phyloP scores from a whole-genome alignment of 257 asterid species.

The Solanum virginianum region DNA sequence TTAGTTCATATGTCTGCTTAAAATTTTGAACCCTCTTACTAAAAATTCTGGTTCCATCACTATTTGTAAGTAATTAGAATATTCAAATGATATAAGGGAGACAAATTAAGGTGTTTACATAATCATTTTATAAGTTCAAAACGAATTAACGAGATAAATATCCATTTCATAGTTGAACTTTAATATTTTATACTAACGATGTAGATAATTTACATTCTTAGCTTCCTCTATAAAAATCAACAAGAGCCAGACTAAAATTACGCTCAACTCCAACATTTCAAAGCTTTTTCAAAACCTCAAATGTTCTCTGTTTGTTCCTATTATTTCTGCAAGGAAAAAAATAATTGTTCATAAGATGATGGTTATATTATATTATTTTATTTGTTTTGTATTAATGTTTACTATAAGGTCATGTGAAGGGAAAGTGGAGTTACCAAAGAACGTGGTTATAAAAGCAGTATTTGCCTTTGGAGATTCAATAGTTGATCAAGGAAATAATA shows the following conservation, averaged over 20 bases:
- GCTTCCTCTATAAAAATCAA: neutral
- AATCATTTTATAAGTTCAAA: neutral
- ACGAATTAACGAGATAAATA: no score
- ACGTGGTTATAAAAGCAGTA: slow-evolving; percentile 30
- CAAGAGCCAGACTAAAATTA: neutral
- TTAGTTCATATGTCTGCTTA: no score
- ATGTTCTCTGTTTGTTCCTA: neutral
- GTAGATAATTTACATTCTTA: neutral
- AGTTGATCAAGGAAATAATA: slow-evolving; percentile 63
- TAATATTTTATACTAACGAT: neutral
- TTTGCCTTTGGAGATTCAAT: slow-evolving; percentile 77
- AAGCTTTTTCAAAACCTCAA: neutral
- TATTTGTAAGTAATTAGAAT: neutral
- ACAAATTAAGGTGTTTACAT: rapidly evolving
- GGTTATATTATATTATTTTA: neutral
- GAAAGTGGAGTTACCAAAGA: slow-evolving; percentile 21
- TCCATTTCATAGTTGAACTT: neutral
- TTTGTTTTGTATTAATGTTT: neutral
- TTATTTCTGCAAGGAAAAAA: neutral
- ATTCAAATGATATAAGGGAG: rapidly evolving
- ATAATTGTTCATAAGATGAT: neutral
- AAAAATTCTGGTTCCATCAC: no score
- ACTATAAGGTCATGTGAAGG: slow-evolving; percentile 14
- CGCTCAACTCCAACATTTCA: neutral
- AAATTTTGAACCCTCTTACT: no score